A percentile compares a stretch with the other conserved stretches of the same genome.
Conservation (phyloP, 1,284 basidiomycete genomes). For the Chalciporus sp. region DNA sequence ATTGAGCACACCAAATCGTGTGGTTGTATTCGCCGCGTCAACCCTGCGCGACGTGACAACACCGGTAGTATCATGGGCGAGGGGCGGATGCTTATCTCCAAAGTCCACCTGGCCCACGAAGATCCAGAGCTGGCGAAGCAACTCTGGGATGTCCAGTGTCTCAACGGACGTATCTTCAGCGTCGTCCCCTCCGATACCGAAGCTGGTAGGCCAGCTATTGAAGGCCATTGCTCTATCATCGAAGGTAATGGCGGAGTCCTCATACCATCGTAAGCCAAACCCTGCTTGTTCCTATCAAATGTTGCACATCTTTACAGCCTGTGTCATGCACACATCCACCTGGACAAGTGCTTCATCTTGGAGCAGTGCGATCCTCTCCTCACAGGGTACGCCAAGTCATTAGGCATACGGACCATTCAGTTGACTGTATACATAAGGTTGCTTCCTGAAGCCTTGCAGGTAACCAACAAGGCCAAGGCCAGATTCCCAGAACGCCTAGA, state of each 20-base stretch:
- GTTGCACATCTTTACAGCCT: conserved; percentile 39
- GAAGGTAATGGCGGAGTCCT: conserved; percentile 52
- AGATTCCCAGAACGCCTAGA: conserved; percentile 43
- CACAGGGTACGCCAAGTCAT: conserved; percentile 44
- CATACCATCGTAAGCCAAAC: conserved; percentile 51
- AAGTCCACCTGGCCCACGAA: conserved; percentile 20
- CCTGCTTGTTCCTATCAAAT: background rate
- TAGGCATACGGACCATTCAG: background rate
- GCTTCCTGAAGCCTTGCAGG: conserved; percentile 55
- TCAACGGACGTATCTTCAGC: conserved; percentile 19
- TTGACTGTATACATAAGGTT: conserved; percentile 39
- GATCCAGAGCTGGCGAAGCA: conserved; percentile 13
- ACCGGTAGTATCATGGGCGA: background rate
- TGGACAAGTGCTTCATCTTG: conserved; percentile 70
- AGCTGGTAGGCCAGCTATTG: background rate
- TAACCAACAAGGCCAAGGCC: conserved; percentile 54
- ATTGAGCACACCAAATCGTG: background rate
- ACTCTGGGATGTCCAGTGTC: conserved; percentile 23
- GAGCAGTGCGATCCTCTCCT: conserved; percentile 51
- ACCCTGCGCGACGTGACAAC: background rate
- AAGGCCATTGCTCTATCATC: conserved; percentile 19
- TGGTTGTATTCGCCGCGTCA: background rate
- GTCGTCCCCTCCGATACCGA: conserved; percentile 14
- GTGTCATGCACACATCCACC: conserved; percentile 66
- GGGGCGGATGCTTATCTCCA: conserved; percentile 13